Conservation (phyloP, 371 early-diverging fungal genomes). For the Actinomucor elegans region DNA sequence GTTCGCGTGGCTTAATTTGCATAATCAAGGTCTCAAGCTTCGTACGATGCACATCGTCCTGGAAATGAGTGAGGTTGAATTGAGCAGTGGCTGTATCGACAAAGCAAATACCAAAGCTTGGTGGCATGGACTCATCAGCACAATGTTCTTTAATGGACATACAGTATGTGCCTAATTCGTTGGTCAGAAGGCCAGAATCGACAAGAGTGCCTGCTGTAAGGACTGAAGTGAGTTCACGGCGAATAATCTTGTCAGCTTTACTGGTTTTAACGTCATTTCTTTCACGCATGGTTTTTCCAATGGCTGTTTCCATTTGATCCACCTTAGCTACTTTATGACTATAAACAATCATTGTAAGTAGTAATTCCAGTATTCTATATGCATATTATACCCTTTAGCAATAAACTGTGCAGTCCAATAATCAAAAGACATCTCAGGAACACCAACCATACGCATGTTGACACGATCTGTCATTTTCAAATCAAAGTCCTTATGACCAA, state of each 20-base stretch:
- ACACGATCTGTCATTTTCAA: constrained; percentile 96
- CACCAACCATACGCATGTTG: constrained; percentile 99
- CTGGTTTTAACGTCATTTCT: constrained; percentile 36
- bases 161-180: constrained; percentile 90
- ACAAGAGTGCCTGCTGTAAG: constrained; percentile 96
- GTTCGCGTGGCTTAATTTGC: constrained; percentile 89
- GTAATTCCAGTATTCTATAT: no score
- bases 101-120: constrained; percentile 81
- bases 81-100: constrained; percentile 96
- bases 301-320: constrained; percentile 97
- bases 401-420: constrained; percentile 97
- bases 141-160: constrained; percentile 80
- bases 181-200: constrained; percentile 84
- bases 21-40: constrained; percentile 90
- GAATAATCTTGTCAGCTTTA: constrained; percentile 87
- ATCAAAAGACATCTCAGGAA: constrained; percentile 96
- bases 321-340: constrained; percentile 94
- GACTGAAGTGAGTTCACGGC: constrained; percentile 93
- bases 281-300: constrained; percentile 96
- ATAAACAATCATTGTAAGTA: not conserved
- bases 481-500: constrained; percentile 97
- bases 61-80: constrained; percentile 78
- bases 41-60: constrained; percentile 87
- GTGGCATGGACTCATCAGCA: constrained; percentile 31
- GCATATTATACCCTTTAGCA: constrained; percentile 92